phyloP scores from a whole-genome alignment of 805 yeast species.

The Debaryomyces hansenii region DNA sequence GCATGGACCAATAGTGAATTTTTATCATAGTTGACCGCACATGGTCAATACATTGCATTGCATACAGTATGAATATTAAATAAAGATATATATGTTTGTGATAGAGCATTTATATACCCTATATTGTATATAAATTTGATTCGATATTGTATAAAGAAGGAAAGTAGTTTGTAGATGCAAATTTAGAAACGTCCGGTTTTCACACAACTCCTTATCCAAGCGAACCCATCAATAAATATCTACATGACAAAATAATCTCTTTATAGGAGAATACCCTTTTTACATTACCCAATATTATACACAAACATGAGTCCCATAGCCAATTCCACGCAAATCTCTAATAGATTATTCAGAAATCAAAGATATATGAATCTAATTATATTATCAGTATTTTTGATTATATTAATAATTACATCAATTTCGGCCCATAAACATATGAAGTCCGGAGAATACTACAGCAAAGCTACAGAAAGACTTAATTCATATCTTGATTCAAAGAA shows the following conservation, averaged over 20 bases:
- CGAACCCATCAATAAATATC: no score
- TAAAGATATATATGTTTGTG: no score
- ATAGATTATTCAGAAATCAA: conserved; percentile 33
- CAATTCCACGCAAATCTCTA: conserved; percentile 28
- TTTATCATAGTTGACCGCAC: background rate
- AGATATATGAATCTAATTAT: conserved; percentile 24
- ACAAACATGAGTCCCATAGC: conserved; percentile 6
- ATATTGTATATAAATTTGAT: no score
- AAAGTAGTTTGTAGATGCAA: no score
- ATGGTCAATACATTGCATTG: conserved; percentile 7
- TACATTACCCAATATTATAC: no score
- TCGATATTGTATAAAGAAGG: no score
- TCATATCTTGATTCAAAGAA: conserved; percentile 4
- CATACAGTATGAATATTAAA: background rate
- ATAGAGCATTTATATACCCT: no score
- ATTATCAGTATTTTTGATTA: conserved; percentile 18
- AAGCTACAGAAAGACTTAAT: conserved; percentile 10
- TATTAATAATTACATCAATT: conserved; percentile 27
- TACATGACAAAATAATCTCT: no score
- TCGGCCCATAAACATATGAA: conserved; percentile 27
- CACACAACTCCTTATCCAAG: no score
- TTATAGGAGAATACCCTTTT: no score
- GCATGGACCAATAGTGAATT: conserved; percentile 22
- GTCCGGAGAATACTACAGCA: conserved; percentile 7
- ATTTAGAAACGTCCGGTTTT: no score